These are phyloP conservation scores for Kokia cookei DNA, from an alignment of 441 rosid species.

Conservation along the genomic window DNA sequence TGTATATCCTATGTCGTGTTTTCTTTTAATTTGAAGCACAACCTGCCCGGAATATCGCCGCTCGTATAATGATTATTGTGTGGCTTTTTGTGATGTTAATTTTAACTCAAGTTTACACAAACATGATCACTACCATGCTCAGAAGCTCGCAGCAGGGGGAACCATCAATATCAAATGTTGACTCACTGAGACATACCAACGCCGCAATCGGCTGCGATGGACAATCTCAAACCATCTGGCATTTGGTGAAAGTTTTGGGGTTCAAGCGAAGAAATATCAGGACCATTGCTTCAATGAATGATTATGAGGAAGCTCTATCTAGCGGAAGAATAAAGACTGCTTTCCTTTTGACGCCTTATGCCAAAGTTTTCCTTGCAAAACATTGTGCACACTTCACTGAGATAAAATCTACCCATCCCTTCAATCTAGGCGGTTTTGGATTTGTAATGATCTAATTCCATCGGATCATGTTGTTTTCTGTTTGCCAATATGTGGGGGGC, in stretches of 20 bases:
- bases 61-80: neutral
- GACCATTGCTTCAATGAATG: neutral
- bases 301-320: neutral
- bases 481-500: no score
- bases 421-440: neutral
- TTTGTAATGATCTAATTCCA: neutral
- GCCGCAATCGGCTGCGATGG: conserved; percentile 9
- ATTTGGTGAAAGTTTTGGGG: neutral
- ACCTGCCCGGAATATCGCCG: neutral
- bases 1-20: no score
- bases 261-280: conserved; percentile 12
- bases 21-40: neutral
- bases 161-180: neutral
- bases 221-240: neutral
- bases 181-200: neutral
- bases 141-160: neutral
- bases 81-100: neutral
- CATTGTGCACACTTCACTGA: neutral
- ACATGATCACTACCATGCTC: neutral
- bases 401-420: neutral
- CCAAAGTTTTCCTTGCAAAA: neutral
- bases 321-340: neutral
- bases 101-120: neutral
- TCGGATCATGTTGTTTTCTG: neutral
- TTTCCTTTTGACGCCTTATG: neutral